Base-by-base conservation (phyloP, 768 basidiomycete species). In the Russula brevipes region DNA sequence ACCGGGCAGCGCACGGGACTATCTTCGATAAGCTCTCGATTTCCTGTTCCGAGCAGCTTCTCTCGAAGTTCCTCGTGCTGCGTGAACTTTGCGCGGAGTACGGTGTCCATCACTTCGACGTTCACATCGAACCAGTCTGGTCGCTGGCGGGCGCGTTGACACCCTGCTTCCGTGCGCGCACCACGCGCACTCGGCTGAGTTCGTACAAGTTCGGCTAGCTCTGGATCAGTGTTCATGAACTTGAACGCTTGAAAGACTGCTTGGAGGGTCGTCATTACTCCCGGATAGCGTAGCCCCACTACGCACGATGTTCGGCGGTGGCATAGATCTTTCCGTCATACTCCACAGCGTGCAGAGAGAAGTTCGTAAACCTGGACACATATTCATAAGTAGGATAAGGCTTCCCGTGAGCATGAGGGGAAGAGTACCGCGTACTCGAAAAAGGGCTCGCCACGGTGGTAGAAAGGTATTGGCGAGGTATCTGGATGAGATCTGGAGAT, bases 71-170 rank as follows among this genome's bases (percentile, higher is more conserved):
- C 70, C 3, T 64, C 68, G 57, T 80, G 76, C 67, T 80, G 79
- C 45, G 71, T 73, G 67, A 80, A 79, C 66, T 79, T 79, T 50
- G 72, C 69, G 63, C 72, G 71, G n/a, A 80, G 70, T 47, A 78
- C 74, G 61, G 71, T 39, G 59, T 79, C 77, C 77, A 79, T 78
- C n/a, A 42, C 54, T 8, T 54, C 51, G 45, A 65, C 56, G n/a
- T 67, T 67, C 7, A 67, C 59, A 5, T 54, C 59, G 17, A 65
- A 67, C 66, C 66, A 67, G 64, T 65, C 66, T n/a, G 42, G 30
- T 41, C 66, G 59, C 30, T 67, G 66, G 19, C 53, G 10, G 12
- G 47, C 10, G 12, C 66, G 66, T 9, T 55, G 42, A 47, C 24
- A 60, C 36, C 54, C 59, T 42, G 66, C 66, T 39, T 67, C 66